A percentile compares a stretch with the other conserved stretches of the same genome.
phyloP scores from a whole-genome alignment of 2,329 filamentous ascomycete species.

The Parafenestella ontariensis region DNA sequence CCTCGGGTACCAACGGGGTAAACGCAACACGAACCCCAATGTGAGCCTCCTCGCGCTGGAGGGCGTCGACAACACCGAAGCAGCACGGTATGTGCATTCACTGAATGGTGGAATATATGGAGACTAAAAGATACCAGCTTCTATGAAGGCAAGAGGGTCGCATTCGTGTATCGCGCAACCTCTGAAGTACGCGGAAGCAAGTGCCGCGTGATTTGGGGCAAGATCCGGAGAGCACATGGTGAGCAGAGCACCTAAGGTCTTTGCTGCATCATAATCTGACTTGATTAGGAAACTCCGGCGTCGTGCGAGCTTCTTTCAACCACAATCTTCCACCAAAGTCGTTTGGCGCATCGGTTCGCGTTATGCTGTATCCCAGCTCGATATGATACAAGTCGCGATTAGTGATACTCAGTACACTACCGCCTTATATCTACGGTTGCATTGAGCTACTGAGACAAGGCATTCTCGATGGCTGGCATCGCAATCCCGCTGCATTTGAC shows the following conservation, averaged over 20 bases:
- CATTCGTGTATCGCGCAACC: constrained; percentile 93
- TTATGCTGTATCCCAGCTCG: constrained; percentile 82
- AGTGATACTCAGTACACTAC: no score
- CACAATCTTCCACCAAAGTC: constrained; percentile 91
- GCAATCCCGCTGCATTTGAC: no score
- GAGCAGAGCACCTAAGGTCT: constrained; percentile 58
- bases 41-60: constrained; percentile 96
- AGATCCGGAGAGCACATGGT: constrained; percentile 83
- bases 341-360: constrained; percentile 73
- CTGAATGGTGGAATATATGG: no score
- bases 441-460: no score
- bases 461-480: no score
- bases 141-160: constrained; percentile 97
- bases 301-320: constrained; percentile 94
- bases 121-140: constrained; percentile 71
- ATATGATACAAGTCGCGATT: no score
- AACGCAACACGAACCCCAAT: constrained; percentile 57
- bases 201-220: constrained; percentile 97
- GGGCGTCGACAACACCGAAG: constrained; percentile 87
- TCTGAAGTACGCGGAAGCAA: constrained; percentile 62
- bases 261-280: constrained; percentile 38
- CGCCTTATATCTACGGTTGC: no score
- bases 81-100: no score
- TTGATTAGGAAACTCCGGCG: constrained; percentile 83
- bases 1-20: constrained; percentile 93